Conservation (phyloP, 148 eudicot genomes). For the Heliamphora exappendiculata region DNA sequence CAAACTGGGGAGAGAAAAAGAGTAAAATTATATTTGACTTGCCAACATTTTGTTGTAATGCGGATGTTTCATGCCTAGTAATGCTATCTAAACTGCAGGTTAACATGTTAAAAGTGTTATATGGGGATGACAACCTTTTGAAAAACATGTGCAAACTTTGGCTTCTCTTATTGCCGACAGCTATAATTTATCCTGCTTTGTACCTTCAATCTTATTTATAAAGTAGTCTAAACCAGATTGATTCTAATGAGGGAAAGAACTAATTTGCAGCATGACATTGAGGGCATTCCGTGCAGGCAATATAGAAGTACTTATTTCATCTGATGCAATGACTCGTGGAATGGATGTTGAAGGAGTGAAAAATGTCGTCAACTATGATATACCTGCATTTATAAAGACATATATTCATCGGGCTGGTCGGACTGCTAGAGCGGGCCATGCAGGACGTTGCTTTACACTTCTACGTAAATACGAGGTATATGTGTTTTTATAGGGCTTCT, state of each 20-base stretch:
- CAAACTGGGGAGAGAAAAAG: too few species aligned
- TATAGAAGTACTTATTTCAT: constrained; percentile 68
- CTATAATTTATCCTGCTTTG: neutral
- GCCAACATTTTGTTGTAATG: too few species aligned
- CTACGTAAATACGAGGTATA: constrained; percentile 69
- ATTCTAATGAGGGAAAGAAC: neutral
- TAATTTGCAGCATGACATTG: constrained; percentile 59
- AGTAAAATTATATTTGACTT: too few species aligned
- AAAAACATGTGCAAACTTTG: neutral
- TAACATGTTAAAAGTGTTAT: neutral
- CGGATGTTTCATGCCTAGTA: neutral
- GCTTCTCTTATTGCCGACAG: neutral
- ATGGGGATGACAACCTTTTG: neutral
- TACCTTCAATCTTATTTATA: neutral
- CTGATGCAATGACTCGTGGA: constrained; percentile 95
- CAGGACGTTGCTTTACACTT: constrained; percentile 81
- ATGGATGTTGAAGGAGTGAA: constrained; percentile 96
- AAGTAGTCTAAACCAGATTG: neutral
- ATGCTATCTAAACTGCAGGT: neutral
- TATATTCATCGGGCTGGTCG: constrained; percentile 96
- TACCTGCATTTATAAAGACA: constrained; percentile 72
- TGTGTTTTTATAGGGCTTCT: constrained; percentile 4
- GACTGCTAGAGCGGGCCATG: constrained; percentile 91
- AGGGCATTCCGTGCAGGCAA: constrained; percentile 64
- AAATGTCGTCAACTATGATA: constrained; percentile 83